Percentiles rank a stretch among this genome's conserved stretches.
phyloP scores from a whole-genome alignment of 805 yeast genomes.

The Saccharomycopsis sp. region DNA sequence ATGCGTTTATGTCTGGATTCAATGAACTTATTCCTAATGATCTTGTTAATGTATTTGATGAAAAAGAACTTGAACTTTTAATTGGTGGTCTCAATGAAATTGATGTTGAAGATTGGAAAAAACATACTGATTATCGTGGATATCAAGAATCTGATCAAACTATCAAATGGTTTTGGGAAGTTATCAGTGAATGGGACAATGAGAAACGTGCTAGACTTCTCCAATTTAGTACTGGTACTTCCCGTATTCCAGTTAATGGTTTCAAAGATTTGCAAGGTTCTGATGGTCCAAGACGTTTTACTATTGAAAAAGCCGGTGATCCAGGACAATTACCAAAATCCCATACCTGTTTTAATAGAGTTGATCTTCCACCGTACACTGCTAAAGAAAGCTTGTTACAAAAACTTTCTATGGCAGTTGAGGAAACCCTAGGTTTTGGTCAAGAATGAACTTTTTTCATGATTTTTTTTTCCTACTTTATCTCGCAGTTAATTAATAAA shows the following conservation, averaged over 20 bases:
- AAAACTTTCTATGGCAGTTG: slow-evolving; percentile 91
- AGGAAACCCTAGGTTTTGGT: slow-evolving; percentile 98
- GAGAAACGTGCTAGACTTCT: slow-evolving; percentile 92
- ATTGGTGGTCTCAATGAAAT: slow-evolving; percentile 98
- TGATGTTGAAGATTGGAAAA: slow-evolving; percentile 98
- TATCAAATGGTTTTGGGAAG: slow-evolving; percentile 98
- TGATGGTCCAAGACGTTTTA: slow-evolving; percentile 98
- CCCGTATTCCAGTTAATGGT: slow-evolving; percentile 98
- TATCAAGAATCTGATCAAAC: slow-evolving; percentile 95
- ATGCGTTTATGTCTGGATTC: slow-evolving; percentile 94
- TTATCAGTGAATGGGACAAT: slow-evolving; percentile 87
- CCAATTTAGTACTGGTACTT: slow-evolving; percentile 98
- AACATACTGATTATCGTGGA: slow-evolving; percentile 97
- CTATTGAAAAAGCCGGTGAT: slow-evolving; percentile 98
- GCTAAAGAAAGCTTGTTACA: slow-evolving; percentile 78
- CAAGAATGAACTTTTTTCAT: slow-evolving; percentile 52
- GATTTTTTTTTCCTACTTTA: too few relatives aligned
- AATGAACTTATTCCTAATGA: slow-evolving; percentile 97
- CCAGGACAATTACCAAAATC: slow-evolving; percentile 87
- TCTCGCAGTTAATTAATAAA: not conserved
- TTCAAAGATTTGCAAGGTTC: slow-evolving; percentile 98
- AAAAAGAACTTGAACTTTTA: slow-evolving; percentile 89
- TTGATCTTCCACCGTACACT: slow-evolving; percentile 89
- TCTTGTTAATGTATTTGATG: slow-evolving; percentile 91
- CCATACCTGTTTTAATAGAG: slow-evolving; percentile 98